Evolutionary conservation across 192 early-diverging fungal genomes (phyloP).

Genomic region (Coemansia sp.): DNA sequence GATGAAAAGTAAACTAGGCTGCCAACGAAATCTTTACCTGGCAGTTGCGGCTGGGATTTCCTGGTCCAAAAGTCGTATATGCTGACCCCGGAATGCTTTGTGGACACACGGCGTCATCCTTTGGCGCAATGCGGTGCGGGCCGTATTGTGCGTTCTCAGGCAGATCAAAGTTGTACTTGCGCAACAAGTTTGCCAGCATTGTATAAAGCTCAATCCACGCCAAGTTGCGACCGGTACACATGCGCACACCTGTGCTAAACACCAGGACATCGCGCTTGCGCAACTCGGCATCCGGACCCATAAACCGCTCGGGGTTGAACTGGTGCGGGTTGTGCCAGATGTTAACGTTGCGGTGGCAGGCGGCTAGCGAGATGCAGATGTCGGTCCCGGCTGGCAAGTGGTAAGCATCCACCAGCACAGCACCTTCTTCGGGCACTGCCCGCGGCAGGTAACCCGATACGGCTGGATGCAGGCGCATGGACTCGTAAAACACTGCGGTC

Average conservation of each 20-base stretch:
- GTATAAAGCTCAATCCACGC: conserved; percentile 40
- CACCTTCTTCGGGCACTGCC: conserved; percentile 14
- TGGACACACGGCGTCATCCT: not conserved
- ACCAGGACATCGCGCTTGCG: conserved; percentile 16
- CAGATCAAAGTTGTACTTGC: conserved; percentile 20
- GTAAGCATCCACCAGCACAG: not conserved
- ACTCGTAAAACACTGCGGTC: conserved; percentile 39
- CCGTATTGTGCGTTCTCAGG: conserved; percentile 22
- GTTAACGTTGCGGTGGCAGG: conserved; percentile 23
- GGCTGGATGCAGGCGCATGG: conserved; percentile 34
- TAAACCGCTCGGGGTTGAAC: conserved; percentile 39
- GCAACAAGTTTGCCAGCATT: conserved; percentile 39
- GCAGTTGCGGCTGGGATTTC: conserved; percentile 19
- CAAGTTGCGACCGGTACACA: conserved; percentile 40
- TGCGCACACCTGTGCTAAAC: conserved; percentile 36
- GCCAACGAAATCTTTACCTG: conserved; percentile 13
- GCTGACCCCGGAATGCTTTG: conserved; percentile 10
- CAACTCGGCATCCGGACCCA: conserved; percentile 12
- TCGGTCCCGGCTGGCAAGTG: conserved; percentile 13
- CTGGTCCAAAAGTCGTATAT: conserved; percentile 23
- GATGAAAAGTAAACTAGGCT: not conserved
- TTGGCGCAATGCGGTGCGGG: not conserved
- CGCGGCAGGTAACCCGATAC: conserved; percentile 29
- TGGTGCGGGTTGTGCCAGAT: conserved; percentile 13
- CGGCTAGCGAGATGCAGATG: conserved; percentile 21